These are phyloP conservation scores for Malus hybrid DNA, from an alignment of 331 rosid genomes.

Conservation along the genomic window DNA sequence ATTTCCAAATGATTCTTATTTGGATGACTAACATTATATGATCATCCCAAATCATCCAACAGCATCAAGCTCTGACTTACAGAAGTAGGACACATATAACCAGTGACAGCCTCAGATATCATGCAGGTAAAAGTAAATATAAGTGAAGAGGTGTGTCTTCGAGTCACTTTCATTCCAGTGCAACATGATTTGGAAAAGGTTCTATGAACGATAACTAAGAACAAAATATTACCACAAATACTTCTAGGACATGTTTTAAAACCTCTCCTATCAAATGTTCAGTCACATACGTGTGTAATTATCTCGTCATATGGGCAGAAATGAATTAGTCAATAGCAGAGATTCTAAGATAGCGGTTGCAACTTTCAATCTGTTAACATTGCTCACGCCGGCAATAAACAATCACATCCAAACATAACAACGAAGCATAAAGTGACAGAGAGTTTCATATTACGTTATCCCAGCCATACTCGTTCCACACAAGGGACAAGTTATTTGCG, in stretches of 20 bases:
- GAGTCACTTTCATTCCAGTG: not conserved
- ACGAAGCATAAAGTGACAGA: not conserved
- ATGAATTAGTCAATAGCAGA: not conserved
- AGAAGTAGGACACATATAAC: not conserved
- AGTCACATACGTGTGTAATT: too few species aligned
- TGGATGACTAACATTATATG: too few species aligned
- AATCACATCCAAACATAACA: too few species aligned
- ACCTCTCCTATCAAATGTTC: too few species aligned
- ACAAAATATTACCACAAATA: not conserved
- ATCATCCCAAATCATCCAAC: too few species aligned
- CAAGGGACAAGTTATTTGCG: conserved; percentile 77
- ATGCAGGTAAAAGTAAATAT: not conserved
- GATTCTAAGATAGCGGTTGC: too few species aligned
- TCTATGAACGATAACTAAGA: not conserved
- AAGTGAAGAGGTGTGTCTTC: not conserved
- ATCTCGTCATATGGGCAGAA: not conserved
- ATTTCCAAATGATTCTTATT: too few species aligned
- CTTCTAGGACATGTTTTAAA: too few species aligned
- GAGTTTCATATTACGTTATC: conserved; percentile 60
- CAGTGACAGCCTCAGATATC: not conserved
- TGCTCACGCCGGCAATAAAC: too few species aligned
- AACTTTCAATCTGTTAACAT: too few species aligned
- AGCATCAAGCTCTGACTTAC: not conserved
- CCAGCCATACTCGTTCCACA: conserved; percentile 92
- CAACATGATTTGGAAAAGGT: not conserved